A percentile compares a stretch with the other conserved stretches of the same genome.
Conservation (phyloP, 1,284 basidiomycete genomes). For the Chondrostereum purpureum region DNA sequence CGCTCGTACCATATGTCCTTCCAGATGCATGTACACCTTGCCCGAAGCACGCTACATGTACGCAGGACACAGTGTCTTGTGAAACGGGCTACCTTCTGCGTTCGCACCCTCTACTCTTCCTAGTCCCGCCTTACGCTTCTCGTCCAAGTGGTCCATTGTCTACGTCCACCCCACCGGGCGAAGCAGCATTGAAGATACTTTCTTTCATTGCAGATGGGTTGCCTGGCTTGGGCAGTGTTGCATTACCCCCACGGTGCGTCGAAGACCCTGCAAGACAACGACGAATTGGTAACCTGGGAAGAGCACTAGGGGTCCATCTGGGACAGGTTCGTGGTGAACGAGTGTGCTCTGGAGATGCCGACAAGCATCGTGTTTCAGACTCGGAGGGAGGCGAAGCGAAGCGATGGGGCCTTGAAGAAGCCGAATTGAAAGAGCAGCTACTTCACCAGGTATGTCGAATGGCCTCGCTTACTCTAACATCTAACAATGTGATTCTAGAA, state of each 20-base stretch:
- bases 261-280: constrained; percentile 79
- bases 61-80: constrained; percentile 59
- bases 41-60: constrained; percentile 77
- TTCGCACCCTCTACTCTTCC: constrained; percentile 53
- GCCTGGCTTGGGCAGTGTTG: constrained; percentile 72
- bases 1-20: constrained; percentile 50
- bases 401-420: constrained; percentile 66
- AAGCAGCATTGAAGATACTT: constrained; percentile 39
- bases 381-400: constrained; percentile 55
- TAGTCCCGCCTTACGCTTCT: constrained; percentile 36
- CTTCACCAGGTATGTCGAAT: constrained; percentile 17
- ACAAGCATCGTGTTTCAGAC: constrained; percentile 5
- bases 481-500: constrained; percentile 30
- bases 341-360: constrained; percentile 57
- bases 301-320: constrained; percentile 64
- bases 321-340: constrained; percentile 65
- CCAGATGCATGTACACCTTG: constrained; percentile 79
- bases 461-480: constrained; percentile 8
- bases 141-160: constrained; percentile 32
- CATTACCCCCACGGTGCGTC: constrained; percentile 74
- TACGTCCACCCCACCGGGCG: constrained; percentile 33
- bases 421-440: constrained; percentile 45
- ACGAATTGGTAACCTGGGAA: constrained; percentile 74
- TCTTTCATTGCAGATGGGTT: constrained; percentile 58
- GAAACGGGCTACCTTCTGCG: constrained; percentile 70